Percentiles rank a stretch among this genome's conserved stretches.
Conservation (phyloP, 78 protist genomes). For the Dictyostelium intermedium region DNA sequence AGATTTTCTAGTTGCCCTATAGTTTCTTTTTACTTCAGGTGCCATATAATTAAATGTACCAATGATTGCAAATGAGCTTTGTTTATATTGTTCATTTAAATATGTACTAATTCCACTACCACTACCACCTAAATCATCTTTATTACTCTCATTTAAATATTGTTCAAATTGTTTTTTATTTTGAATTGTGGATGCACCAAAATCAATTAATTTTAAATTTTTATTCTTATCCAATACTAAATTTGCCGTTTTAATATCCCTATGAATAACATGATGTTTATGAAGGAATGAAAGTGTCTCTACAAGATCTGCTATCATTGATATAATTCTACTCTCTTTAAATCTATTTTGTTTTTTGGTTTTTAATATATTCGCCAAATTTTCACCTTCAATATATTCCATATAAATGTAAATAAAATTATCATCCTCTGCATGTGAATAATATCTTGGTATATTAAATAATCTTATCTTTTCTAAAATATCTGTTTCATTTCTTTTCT, state of each 20-base stretch:
- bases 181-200: conserved; percentile 67
- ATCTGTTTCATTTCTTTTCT: conserved; percentile 7
- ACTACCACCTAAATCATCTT: background rate
- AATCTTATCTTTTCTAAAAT: background rate
- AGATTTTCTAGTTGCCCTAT: conserved; percentile 26
- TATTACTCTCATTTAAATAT: background rate
- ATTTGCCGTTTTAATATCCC: background rate
- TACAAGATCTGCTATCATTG: background rate
- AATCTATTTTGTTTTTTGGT: background rate
- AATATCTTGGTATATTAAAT: background rate
- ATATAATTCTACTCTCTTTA: background rate
- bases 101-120: background rate
- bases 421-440: background rate
- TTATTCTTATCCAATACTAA: conserved; percentile 38
- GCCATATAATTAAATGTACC: conserved; percentile 9
- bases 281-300: conserved; percentile 22
- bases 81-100: background rate
- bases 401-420: background rate
- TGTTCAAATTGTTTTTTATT: background rate
- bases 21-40: background rate
- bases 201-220: conserved; percentile 83
- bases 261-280: background rate
- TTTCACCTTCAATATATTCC: background rate
- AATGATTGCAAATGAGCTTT: background rate
- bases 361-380: background rate